phyloP scores from a whole-genome alignment of 257 asterid species.

The Agastache rugosa region DNA sequence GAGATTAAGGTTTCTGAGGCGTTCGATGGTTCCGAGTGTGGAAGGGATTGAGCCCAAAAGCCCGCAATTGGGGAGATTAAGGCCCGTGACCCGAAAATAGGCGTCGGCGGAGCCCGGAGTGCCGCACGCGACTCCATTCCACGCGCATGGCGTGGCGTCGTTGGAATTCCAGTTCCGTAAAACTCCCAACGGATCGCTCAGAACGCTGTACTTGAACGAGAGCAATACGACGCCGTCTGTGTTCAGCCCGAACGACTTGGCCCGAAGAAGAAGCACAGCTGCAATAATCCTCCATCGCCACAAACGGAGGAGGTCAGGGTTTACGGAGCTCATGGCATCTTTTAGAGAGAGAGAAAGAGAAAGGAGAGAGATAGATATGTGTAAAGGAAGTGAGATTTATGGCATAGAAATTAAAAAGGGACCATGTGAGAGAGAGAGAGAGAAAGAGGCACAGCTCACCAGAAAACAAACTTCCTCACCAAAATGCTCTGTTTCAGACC shows the following conservation, averaged over 20 bases:
- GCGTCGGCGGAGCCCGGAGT: conserved; percentile 56
- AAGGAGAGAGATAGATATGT: neutral
- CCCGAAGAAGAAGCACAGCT: conserved; percentile 41
- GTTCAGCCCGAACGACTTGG: conserved; percentile 57
- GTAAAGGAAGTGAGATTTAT: conserved; percentile 59
- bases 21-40: conserved; percentile 67
- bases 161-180: conserved; percentile 59
- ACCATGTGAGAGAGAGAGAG: conserved; percentile 51
- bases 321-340: conserved; percentile 60
- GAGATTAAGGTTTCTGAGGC: conserved; percentile 61
- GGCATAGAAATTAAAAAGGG: conserved; percentile 41
- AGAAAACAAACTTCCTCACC: conserved; percentile 56
- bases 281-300: conserved; percentile 54
- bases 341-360: conserved; percentile 29
- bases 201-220: conserved; percentile 64
- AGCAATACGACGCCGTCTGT: conserved; percentile 74
- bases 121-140: conserved; percentile 88
- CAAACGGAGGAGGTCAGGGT: conserved; percentile 48
- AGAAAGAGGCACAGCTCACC: conserved; percentile 61
- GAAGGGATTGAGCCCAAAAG: conserved; percentile 74
- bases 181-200: conserved; percentile 63
- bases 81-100: conserved; percentile 63
- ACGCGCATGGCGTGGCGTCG: conserved; percentile 76
- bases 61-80: conserved; percentile 63
- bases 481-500: conserved; percentile 53